Percentiles rank a stretch among this genome's conserved stretches.
Conservation (phyloP, 257 asterid genomes). For the Przewalskia tangutica region DNA sequence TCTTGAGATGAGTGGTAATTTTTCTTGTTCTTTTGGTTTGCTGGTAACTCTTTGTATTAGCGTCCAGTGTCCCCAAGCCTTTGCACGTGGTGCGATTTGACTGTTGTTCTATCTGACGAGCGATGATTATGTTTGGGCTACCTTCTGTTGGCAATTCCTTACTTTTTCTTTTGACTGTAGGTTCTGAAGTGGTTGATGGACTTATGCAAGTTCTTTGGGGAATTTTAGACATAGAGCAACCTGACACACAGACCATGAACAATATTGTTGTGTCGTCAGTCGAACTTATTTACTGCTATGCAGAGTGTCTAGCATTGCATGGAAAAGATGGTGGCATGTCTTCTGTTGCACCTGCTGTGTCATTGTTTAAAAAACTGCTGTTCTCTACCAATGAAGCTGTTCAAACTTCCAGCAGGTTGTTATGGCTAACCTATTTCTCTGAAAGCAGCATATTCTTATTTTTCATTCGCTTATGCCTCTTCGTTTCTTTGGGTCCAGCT, state of each 20-base stretch:
- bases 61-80: background rate
- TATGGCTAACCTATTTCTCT: background rate
- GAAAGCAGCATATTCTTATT: background rate
- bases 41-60: background rate
- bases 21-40: background rate
- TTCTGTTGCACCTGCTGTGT: constrained; percentile 81
- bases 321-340: constrained; percentile 51
- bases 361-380: constrained; percentile 65
- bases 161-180: constrained; percentile 29
- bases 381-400: constrained; percentile 87
- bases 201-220: constrained; percentile 98
- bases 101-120: background rate
- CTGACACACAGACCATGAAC: constrained; percentile 88
- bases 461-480: constrained; percentile 17
- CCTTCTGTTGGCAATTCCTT: background rate
- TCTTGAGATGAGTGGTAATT: constrained; percentile 71
- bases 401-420: constrained; percentile 98
- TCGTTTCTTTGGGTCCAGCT: constrained; percentile 43
- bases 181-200: constrained; percentile 87
- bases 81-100: background rate
- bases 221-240: constrained; percentile 92
- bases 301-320: constrained; percentile 84
- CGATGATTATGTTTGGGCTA: background rate
- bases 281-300: constrained; percentile 86
- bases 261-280: constrained; percentile 82